phyloP scores from a whole-genome alignment of 371 early-diverging fungal species.

The Haplosporangium sp. region DNA sequence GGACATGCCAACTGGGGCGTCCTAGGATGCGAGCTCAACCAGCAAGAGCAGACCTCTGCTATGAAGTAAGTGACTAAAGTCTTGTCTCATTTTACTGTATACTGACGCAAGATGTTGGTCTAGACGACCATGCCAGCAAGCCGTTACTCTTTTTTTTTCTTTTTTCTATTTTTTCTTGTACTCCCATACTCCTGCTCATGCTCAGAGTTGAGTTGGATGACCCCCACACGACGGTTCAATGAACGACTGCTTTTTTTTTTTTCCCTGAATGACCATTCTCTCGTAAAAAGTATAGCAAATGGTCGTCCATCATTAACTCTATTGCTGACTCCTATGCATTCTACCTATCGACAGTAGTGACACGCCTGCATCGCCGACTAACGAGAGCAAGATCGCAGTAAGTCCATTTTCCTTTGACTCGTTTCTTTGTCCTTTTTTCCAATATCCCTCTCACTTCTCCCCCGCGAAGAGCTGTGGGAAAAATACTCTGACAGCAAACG shows the following conservation, averaged over 20 bases:
- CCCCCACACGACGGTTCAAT: not conserved
- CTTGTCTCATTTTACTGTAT: not conserved
- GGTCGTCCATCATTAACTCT: constrained; percentile 9
- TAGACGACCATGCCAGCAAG: no score
- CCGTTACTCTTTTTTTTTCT: not conserved
- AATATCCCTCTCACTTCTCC: not conserved
- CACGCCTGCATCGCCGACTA: constrained; percentile 19
- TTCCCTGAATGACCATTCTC: no score
- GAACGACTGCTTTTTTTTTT: not conserved
- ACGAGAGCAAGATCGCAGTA: constrained; percentile 51
- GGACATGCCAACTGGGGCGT: constrained; percentile 55
- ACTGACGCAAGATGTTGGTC: not conserved
- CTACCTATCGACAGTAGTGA: not conserved
- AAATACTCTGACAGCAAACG: no score
- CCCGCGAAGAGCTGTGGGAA: no score
- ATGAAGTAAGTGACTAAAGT: constrained; percentile 17
- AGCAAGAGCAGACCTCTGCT: constrained; percentile 21
- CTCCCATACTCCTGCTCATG: no score
- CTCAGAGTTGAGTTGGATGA: no score
- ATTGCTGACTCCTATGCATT: not conserved
- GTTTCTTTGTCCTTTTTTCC: constrained; percentile 15
- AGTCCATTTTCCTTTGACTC: not conserved
- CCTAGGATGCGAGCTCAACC: constrained; percentile 40
- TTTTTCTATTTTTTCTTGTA: not conserved
- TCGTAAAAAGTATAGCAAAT: no score